A percentile compares a stretch with the other conserved stretches of the same genome.
phyloP scores from a whole-genome alignment of 1,284 basidiomycete species.

The Irpex sp. region DNA sequence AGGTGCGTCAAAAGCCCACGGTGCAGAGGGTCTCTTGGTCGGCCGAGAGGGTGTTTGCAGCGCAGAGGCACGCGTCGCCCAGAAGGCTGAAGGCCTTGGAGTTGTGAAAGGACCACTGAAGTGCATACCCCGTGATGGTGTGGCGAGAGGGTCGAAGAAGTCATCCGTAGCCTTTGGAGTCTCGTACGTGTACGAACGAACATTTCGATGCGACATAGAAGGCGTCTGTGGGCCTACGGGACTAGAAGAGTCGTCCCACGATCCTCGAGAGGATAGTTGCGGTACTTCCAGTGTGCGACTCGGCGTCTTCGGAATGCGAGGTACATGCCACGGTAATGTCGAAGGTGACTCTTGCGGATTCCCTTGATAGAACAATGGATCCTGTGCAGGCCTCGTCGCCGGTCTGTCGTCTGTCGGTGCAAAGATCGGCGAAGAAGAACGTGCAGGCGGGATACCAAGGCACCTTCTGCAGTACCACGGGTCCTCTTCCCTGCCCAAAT shows the following conservation, averaged over 20 bases:
- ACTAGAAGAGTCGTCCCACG: conserved; percentile 39
- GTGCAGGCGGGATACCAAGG: conserved; percentile 29
- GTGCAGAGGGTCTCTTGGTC: background rate
- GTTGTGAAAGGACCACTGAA: conserved; percentile 54
- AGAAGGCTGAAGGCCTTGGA: conserved; percentile 36
- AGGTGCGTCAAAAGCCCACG: conserved; percentile 5
- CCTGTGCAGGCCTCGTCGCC: conserved; percentile 30
- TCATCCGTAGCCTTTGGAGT: conserved; percentile 40
- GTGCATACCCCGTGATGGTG: conserved; percentile 66
- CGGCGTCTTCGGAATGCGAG: conserved; percentile 42
- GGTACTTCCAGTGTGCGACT: conserved; percentile 31
- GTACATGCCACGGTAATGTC: conserved; percentile 33
- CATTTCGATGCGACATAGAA: conserved; percentile 35
- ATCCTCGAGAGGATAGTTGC: conserved; percentile 39
- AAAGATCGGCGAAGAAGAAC: conserved; percentile 50
- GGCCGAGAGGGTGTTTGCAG: conserved; percentile 47
- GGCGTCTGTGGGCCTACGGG: conserved; percentile 48
- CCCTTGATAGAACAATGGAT: conserved; percentile 55
- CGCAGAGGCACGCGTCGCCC: conserved; percentile 32
- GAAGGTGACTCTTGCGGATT: conserved; percentile 50
- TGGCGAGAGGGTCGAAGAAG: conserved; percentile 70
- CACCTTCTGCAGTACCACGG: conserved; percentile 70
- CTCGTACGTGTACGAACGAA: conserved; percentile 44
- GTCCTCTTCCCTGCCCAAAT: conserved; percentile 72
- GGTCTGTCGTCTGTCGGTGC: conserved; percentile 55